Conservation (phyloP, 2,329 filamentous ascomycete species). For the Ceratocystis huliohia region DNA sequence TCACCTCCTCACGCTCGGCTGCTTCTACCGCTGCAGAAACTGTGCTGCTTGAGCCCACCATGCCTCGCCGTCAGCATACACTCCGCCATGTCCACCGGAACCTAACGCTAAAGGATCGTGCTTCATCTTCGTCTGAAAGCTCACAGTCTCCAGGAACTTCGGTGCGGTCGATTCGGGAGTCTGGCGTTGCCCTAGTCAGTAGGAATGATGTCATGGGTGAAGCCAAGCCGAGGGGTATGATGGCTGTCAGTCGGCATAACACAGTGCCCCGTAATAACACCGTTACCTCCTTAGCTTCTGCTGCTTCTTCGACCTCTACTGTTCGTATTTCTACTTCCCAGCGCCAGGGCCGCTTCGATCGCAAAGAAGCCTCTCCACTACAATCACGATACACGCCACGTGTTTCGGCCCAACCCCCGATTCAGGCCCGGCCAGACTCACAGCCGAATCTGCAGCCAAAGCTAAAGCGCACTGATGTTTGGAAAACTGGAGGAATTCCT, state of each 20-base stretch:
- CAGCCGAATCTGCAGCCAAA: conserved; percentile 27
- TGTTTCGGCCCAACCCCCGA: not conserved
- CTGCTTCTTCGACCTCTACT: not conserved
- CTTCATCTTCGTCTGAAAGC: conserved; percentile 31
- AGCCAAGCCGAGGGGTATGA: not conserved
- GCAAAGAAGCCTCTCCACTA: conserved; percentile 2
- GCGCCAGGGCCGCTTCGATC: conserved; percentile 1
- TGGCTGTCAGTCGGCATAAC: not conserved
- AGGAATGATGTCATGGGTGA: conserved; percentile 14
- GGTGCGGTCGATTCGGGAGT: conserved; percentile 33
- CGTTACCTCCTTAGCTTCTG: conserved; percentile 3
- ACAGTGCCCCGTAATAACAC: conserved; percentile 8
- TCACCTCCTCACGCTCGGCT: conserved; percentile 12
- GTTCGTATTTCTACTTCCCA: conserved; percentile 5
- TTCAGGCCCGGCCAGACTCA: conserved; percentile 22
- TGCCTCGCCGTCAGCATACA: conserved; percentile 38
- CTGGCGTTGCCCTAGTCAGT: conserved; percentile 27
- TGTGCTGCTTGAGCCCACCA: conserved; percentile 24
- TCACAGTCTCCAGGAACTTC: conserved; percentile 33
- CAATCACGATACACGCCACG: conserved; percentile 5
- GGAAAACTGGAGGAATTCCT: conserved; percentile 48
- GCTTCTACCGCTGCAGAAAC: not conserved
- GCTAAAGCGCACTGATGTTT: conserved; percentile 34
- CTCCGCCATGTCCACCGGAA: conserved; percentile 48
- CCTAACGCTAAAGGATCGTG: conserved; percentile 37